phyloP scores from a whole-genome alignment of 805 yeast genomes.

The Cyberlindnera americana region DNA sequence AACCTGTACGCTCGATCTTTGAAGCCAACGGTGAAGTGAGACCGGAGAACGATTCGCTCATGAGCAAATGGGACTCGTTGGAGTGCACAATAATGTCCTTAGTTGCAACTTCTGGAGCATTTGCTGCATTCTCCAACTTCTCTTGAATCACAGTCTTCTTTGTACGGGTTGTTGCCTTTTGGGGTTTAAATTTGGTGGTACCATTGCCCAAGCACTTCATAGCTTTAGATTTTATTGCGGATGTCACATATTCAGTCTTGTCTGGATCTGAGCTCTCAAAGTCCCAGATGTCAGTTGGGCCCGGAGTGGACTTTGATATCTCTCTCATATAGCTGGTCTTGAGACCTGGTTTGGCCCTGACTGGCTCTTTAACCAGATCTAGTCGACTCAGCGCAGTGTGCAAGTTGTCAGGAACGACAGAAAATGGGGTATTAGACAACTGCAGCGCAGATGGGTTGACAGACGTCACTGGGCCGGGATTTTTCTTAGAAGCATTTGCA shows the following conservation, averaged over 20 bases:
- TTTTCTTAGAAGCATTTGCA: neutral
- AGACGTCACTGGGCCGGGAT: neutral
- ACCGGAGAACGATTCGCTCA: constrained; percentile 15
- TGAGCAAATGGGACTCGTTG: constrained; percentile 2
- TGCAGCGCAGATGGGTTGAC: neutral
- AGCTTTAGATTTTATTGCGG: neutral
- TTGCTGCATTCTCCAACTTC: constrained; percentile 12
- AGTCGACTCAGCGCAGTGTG: constrained; percentile 4
- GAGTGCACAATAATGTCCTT: constrained; percentile 7
- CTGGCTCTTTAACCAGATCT: neutral
- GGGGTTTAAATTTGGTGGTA: neutral
- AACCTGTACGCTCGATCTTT: constrained; percentile 2
- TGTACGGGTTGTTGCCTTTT: neutral
- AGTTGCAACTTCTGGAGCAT: neutral
- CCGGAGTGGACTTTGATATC: no score
- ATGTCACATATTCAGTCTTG: neutral
- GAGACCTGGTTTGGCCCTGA: no score
- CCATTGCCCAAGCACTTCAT: constrained; percentile 8
- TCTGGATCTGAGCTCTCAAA: constrained; percentile 18
- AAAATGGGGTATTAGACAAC: neutral
- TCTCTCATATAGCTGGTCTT: no score
- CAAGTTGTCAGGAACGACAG: constrained; percentile 16
- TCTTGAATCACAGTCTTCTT: constrained; percentile 9
- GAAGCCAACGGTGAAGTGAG: constrained; percentile 16
- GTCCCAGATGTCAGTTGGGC: constrained; percentile 24